phyloP scores from a whole-genome alignment of 176 grass and related monocot genomes.

The Oryza officinalis region DNA sequence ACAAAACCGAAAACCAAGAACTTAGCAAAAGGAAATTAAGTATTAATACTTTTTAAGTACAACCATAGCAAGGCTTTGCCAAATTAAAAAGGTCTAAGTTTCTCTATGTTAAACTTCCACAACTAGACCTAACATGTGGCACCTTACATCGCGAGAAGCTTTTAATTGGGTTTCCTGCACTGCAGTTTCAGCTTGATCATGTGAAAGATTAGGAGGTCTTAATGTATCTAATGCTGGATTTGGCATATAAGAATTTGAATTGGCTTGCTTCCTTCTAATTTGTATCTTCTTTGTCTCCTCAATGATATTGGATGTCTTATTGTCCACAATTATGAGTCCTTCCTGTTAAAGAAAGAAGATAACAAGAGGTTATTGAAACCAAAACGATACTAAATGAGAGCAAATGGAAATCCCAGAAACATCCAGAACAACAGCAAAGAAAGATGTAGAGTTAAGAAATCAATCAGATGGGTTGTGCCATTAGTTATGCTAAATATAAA shows the following conservation, averaged over 20 bases:
- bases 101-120: background rate
- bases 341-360: constrained; percentile 40
- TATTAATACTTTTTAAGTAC: background rate
- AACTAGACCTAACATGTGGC: constrained; percentile 30
- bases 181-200: constrained; percentile 11
- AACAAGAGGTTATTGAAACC: background rate
- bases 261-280: constrained; percentile 47
- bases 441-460: background rate
- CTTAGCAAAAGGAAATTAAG: background rate
- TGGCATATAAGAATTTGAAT: constrained; percentile 25
- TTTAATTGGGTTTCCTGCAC: constrained; percentile 46
- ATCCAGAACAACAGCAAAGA: background rate
- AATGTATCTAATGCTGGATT: constrained; percentile 24
- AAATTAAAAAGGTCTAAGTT: background rate
- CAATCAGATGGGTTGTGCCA: background rate
- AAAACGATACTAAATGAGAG: background rate
- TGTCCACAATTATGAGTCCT: constrained; percentile 48
- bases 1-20: background rate
- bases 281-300: constrained; percentile 75
- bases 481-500: background rate
- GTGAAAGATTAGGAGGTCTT: constrained; percentile 26
- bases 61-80: background rate
- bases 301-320: constrained; percentile 58
- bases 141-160: constrained; percentile 82
- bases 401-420: background rate